Evolutionary conservation across 441 rosid species (phyloP).

Genomic region (Gossypium lobatum): DNA sequence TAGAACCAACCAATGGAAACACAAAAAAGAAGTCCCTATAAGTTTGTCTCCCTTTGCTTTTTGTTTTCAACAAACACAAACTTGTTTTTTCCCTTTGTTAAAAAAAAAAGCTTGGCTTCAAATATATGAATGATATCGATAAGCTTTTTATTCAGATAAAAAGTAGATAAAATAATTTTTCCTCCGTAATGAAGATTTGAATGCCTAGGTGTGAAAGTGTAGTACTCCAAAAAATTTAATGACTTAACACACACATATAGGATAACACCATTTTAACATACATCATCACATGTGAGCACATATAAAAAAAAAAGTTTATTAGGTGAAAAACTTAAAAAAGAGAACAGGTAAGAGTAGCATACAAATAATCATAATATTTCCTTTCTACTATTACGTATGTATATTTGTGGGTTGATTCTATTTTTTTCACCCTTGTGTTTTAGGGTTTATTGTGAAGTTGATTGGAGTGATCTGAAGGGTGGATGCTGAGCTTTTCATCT

Average conservation of each 20-base stretch:
- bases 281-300: no score
- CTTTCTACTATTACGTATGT: no score
- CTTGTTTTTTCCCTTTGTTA: neutral
- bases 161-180: slow-evolving; percentile 11
- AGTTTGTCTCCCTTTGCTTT: slow-evolving; percentile 3
- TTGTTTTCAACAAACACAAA: neutral
- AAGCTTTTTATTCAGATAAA: slow-evolving; percentile 12
- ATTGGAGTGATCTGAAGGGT: neutral
- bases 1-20: neutral
- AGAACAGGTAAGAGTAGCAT: no score
- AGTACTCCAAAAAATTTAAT: slow-evolving; percentile 4
- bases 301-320: no score
- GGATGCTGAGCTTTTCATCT: neutral
- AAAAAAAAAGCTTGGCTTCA: slow-evolving; percentile 21
- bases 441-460: neutral
- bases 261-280: no score
- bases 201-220: slow-evolving; percentile 15
- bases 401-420: slow-evolving; percentile 4
- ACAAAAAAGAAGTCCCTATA: slow-evolving; percentile 6
- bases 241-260: no score
- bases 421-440: neutral
- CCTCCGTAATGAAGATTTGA: slow-evolving; percentile 1
- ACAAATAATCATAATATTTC: no score
- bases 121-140: slow-evolving; percentile 13
- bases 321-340: no score